Evolutionary conservation across 306 rosid species (phyloP).

Genomic region (Acacia melanoxylon): DNA sequence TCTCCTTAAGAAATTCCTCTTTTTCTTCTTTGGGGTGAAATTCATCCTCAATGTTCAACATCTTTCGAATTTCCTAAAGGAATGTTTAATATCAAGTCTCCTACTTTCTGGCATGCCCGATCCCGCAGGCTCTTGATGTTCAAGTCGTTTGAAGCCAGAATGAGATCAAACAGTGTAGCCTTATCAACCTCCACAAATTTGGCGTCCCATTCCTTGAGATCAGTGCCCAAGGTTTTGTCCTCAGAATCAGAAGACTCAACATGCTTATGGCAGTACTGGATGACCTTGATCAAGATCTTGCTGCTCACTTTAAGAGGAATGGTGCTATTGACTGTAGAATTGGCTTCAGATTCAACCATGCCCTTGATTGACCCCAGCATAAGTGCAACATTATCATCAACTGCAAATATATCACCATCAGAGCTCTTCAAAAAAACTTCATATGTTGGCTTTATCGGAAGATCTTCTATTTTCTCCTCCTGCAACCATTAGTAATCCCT

Average conservation of each 20-base stretch:
- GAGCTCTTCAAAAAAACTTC: constrained; percentile 57
- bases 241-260: constrained; percentile 2
- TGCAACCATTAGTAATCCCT: constrained; percentile 3
- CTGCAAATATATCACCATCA: constrained; percentile 55
- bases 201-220: constrained; percentile 50
- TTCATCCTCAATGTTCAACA: constrained; percentile 55
- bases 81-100: constrained; percentile 49
- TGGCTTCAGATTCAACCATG: constrained; percentile 41
- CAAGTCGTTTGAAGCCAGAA: constrained; percentile 56
- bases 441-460: constrained; percentile 35
- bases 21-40: constrained; percentile 43
- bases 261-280: constrained; percentile 66
- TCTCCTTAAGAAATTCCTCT: constrained; percentile 50
- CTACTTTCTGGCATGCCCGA: constrained; percentile 42
- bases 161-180: constrained; percentile 56
- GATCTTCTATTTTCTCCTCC: constrained; percentile 28
- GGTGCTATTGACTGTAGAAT: constrained; percentile 36
- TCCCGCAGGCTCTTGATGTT: constrained; percentile 49
- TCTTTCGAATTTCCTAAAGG: constrained; percentile 50
- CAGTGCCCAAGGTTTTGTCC: not conserved
- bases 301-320: constrained; percentile 52
- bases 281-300: constrained; percentile 55
- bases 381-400: constrained; percentile 50
- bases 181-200: constrained; percentile 57
- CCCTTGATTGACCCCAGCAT: constrained; percentile 58